A percentile compares a stretch with the other conserved stretches of the same genome.
These are phyloP conservation scores for Citrus reticulata DNA, from an alignment of 345 rosid species.

Conservation along the genomic window DNA sequence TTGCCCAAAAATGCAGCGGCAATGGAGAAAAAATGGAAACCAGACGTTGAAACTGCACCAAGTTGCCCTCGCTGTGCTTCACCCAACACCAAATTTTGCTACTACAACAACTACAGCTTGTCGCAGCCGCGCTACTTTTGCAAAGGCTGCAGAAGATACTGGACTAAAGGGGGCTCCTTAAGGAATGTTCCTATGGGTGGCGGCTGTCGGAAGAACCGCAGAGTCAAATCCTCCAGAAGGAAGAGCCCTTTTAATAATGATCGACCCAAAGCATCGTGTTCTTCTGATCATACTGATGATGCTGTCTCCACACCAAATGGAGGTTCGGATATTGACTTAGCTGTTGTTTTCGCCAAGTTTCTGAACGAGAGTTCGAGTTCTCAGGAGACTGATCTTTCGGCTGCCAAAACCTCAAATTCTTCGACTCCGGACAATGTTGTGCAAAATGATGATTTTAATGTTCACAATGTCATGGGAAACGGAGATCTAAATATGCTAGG, in stretches of 20 bases:
- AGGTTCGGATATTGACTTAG: slow-evolving; percentile 56
- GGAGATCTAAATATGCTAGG: neutral
- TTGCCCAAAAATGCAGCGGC: no score
- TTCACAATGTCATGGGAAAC: neutral
- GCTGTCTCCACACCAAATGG: neutral
- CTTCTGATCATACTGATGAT: neutral
- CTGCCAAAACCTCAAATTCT: slow-evolving; percentile 10
- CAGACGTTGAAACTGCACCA: slow-evolving; percentile 51
- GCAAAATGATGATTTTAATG: slow-evolving; percentile 6
- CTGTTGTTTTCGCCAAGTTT: slow-evolving; percentile 67
- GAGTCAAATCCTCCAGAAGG: slow-evolving; percentile 37
- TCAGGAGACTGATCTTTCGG: slow-evolving; percentile 4
- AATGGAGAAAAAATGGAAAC: slow-evolving; percentile 28
- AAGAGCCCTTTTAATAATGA: slow-evolving; percentile 8
- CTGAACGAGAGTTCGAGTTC: slow-evolving; percentile 33
- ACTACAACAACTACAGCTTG: slow-evolving; percentile 90
- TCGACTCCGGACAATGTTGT: neutral
- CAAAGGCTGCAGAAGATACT: slow-evolving; percentile 76
- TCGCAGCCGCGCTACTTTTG: slow-evolving; percentile 90
- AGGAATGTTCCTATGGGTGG: slow-evolving; percentile 88
- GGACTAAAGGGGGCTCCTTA: slow-evolving; percentile 90
- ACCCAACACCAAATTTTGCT: slow-evolving; percentile 82
- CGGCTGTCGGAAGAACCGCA: slow-evolving; percentile 71
- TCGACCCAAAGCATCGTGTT: neutral
- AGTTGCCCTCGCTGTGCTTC: slow-evolving; percentile 90